A percentile compares a stretch with the other conserved stretches of the same genome.
phyloP scores from a whole-genome alignment of 2,329 filamentous ascomycete genomes.

The Pseudocercospora fuligena region DNA sequence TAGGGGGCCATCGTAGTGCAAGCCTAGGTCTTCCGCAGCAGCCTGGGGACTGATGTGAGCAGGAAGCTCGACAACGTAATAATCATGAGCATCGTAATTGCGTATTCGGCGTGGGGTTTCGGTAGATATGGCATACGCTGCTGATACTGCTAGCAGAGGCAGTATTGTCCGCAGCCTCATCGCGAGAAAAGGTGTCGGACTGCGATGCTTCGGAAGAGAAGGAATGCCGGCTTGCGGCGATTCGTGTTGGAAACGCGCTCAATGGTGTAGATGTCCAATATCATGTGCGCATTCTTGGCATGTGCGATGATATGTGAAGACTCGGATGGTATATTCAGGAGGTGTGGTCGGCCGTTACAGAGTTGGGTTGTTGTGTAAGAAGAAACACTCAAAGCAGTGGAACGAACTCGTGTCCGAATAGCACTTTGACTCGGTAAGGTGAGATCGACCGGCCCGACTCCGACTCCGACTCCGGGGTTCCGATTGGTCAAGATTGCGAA shows the following conservation, averaged over 20 bases:
- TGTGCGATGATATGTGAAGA: background rate
- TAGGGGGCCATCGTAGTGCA: constrained; percentile 80
- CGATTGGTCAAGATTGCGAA: background rate
- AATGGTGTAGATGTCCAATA: background rate
- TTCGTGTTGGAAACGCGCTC: background rate
- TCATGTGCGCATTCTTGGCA: background rate
- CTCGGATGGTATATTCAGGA: background rate
- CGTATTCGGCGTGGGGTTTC: constrained; percentile 26
- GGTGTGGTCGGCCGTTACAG: background rate
- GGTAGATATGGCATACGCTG: constrained; percentile 11
- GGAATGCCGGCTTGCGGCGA: background rate
- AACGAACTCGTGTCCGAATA: background rate
- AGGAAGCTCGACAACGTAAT: constrained; percentile 88
- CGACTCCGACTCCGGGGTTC: background rate
- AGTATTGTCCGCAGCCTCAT: background rate
- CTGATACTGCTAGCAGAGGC: constrained; percentile 14
- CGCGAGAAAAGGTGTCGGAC: background rate
- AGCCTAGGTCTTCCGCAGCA: constrained; percentile 73
- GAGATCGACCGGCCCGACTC: background rate
- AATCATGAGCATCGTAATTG: constrained; percentile 77
- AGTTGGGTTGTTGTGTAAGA: background rate
- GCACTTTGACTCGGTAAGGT: background rate
- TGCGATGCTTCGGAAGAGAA: background rate
- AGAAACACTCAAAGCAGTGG: background rate
- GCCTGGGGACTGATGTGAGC: constrained; percentile 67